Evolutionary conservation across 2,329 filamentous ascomycete species (phyloP), one percentile per base, ranked within the genome.

Genomic region (Penicillium frequentans): DNA sequence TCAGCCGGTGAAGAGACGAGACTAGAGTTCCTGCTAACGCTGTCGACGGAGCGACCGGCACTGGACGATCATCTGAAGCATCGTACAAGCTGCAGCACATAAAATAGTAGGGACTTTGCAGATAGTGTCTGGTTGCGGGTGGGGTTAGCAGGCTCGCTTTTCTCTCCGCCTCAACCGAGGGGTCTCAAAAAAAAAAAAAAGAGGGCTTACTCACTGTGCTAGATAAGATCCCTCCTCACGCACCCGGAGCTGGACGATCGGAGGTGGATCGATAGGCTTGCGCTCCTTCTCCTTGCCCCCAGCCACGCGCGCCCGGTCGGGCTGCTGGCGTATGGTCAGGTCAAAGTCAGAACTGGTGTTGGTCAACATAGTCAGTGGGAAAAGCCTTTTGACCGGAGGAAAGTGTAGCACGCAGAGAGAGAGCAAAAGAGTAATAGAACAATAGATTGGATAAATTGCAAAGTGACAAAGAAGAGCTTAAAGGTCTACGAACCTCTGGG

Each of bases 201-300:
- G 29, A 43, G 21, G n/a, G 16, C 27, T 39, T 21, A 78, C 85
- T 71, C 81, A 89, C 85, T 89, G 79, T 74, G 84, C 75, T 19
- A 82, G 79, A 70, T 85, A 84, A 29, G 70, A 71, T 29, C 69
- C 70, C 27, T 73, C 69, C 48, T 75, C 70, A 50, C 73, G 75
- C 55, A 86, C 84, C 73, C 76, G 74, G 47, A 96, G 81, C 75
- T 93, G 87, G 46, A 96, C 80, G 65, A 96, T 90, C 43, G 91
- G 91, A 13, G 91, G 91, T 51, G 77, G 91, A 71, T 96, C 91
- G 68, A 96, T 86, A 8, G 91, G 90, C 74, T 96, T 96, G 64
- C 91, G 87, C 69, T 90, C 89, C 80, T 91, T 91, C 70, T 91
- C 89, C 73, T 91, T 91, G 63, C 86, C 86, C 63, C 87, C 81